Base-by-base conservation (phyloP, 2,329 filamentous ascomycete genomes). In the Cercospora zeina region DNA sequence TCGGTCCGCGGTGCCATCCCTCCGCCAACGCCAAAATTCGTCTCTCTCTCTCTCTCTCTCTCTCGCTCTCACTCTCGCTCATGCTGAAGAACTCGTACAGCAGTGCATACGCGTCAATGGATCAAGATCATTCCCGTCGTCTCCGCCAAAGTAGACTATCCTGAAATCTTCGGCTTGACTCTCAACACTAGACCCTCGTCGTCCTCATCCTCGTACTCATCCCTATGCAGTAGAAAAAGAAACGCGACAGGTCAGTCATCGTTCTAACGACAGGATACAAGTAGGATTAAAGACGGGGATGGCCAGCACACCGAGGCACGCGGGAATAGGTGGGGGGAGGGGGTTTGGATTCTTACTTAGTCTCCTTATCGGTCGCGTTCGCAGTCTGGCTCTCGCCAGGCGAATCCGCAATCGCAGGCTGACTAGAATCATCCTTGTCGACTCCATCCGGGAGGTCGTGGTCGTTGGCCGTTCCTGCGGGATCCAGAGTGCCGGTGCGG, bases 151-250 rank as follows among this genome's bases (percentile, higher is more conserved):
- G 7, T 13, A 14, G 24, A 16, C 30, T 31, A 27, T 31, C 8
- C 6, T 14, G 24, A 61, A 30, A 54, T 62, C 39, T 62, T 63
- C n/a, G 61, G 59, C 16, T 62, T 56, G 47, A 66, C 61, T 30
- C 47, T 58, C 59, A 68, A 21, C 50, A 67, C 63, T 21, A 68
- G 45, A 14, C 65, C 67, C 2, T 67, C 66, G 24, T 68, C 66
- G 27, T 68, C 67, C 37, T 67, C 67, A 57, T 68, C 64, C 55
- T 67, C 67, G 53, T 68, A 62, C 49, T 67, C 63, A 47, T 62
- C 53, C 61, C 56, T 62, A 42, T 58, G 62, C 61, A 60, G 61
- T 49, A 63, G 60, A 55, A 63, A 45, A 54, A 24, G 19, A 53
- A n/a, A 31, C 16, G 36, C 13, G 24, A n/a, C 56, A 66, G 57